A percentile compares a stretch with the other conserved stretches of the same genome.
These are phyloP conservation scores for Rhizoclosmatium sp. DNA, from an alignment of 192 early-diverging fungal genomes.

Conservation along the genomic window DNA sequence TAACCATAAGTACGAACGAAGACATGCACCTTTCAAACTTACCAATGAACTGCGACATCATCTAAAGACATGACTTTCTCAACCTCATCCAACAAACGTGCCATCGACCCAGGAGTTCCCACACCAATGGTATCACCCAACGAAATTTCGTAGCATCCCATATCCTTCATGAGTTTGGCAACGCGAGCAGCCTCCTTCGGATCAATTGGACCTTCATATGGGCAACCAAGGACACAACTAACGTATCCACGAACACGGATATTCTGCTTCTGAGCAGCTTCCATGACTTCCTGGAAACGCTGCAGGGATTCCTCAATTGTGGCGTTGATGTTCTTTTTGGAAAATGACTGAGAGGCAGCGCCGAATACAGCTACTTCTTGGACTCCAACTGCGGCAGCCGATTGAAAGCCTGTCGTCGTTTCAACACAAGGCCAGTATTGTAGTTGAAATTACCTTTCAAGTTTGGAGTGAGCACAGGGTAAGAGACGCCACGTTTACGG, in stretches of 20 bases:
- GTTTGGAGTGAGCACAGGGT: slow-evolving; percentile 93
- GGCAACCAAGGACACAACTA: slow-evolving; percentile 91
- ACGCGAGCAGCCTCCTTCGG: slow-evolving; percentile 76
- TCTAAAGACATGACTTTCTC: slow-evolving; percentile 74
- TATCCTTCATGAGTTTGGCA: slow-evolving; percentile 74
- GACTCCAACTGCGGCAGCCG: slow-evolving; percentile 79
- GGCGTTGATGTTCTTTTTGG: slow-evolving; percentile 91
- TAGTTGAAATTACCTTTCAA: slow-evolving; percentile 60
- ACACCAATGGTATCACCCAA: slow-evolving; percentile 97
- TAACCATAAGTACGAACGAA: background rate
- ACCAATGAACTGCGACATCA: slow-evolving; percentile 85
- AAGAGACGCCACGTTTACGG: slow-evolving; percentile 70
- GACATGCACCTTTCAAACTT: background rate
- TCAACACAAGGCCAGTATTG: background rate
- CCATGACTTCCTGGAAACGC: slow-evolving; percentile 73
- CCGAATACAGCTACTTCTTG: slow-evolving; percentile 93
- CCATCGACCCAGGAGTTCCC: slow-evolving; percentile 62
- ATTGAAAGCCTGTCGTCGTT: slow-evolving; percentile 57
- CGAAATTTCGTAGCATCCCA: slow-evolving; percentile 98
- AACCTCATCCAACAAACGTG: slow-evolving; percentile 74
- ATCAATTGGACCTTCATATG: slow-evolving; percentile 84
- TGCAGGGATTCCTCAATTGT: slow-evolving; percentile 83
- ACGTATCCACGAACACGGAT: slow-evolving; percentile 87
- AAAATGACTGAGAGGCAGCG: slow-evolving; percentile 88
- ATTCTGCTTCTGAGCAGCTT: slow-evolving; percentile 65